Conservation (phyloP, 768 basidiomycete species). For the Boletus huronensis region DNA sequence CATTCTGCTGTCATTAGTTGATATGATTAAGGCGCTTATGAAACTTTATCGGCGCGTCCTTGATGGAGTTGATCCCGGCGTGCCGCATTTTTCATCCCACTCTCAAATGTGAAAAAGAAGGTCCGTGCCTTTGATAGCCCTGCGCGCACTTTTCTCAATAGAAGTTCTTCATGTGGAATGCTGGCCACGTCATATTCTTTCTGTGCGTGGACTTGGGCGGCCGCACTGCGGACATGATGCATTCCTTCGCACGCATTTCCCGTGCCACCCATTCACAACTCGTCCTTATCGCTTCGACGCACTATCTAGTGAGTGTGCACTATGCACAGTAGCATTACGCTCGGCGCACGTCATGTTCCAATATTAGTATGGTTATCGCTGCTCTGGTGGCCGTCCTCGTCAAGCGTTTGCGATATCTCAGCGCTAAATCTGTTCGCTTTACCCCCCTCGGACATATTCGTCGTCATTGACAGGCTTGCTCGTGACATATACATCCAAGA, state of each 20-base stretch:
- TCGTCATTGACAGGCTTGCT: neutral
- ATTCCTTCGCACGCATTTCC: constrained; percentile 1
- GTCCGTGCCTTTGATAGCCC: constrained; percentile 24
- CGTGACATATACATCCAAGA: neutral
- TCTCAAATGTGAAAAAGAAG: constrained; percentile 22
- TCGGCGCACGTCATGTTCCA: constrained; percentile 6
- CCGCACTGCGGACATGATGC: constrained; percentile 28
- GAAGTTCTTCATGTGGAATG: constrained; percentile 21
- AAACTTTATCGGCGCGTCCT: constrained; percentile 26
- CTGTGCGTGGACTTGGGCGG: constrained; percentile 11
- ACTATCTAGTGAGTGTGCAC: neutral
- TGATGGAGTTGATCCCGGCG: constrained; percentile 28
- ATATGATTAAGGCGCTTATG: constrained; percentile 27
- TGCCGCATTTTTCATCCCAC: constrained; percentile 20
- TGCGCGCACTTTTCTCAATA: constrained; percentile 13
- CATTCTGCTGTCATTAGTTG: constrained; percentile 19
- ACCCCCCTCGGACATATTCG: constrained; percentile 3
- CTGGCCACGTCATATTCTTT: constrained; percentile 18
- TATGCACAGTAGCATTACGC: neutral
- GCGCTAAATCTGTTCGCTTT: constrained; percentile 1
- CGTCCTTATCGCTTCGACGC: neutral
- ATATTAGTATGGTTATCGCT: constrained; percentile 4
- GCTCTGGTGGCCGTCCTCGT: constrained; percentile 1
- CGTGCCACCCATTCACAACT: neutral
- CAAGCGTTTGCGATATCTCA: constrained; percentile 10